A percentile compares a stretch with the other conserved stretches of the same genome.
These are phyloP conservation scores for Gentiana dahurica DNA, from an alignment of 257 asterid species.

Conservation along the genomic window DNA sequence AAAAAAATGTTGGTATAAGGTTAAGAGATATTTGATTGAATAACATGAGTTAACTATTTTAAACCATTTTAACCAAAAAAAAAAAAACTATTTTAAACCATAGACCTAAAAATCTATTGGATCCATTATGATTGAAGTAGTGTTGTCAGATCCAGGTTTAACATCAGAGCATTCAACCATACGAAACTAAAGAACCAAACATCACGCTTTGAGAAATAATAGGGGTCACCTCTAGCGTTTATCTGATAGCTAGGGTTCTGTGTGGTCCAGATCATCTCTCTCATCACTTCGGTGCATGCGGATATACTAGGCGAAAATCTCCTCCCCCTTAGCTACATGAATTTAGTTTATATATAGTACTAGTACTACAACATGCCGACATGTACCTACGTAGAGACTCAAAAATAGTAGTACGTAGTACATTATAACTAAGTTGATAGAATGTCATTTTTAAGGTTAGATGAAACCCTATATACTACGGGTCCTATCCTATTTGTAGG, in stretches of 20 bases:
- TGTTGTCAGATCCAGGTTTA: too few species aligned
- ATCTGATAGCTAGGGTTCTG: not conserved
- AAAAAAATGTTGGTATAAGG: too few species aligned
- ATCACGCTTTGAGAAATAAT: not conserved
- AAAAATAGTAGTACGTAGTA: not conserved
- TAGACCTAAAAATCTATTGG: too few species aligned
- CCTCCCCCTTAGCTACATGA: slow-evolving; percentile 4
- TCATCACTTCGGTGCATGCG: too few species aligned
- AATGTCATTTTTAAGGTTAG: slow-evolving; percentile 86
- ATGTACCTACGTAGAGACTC: slow-evolving; percentile 31
- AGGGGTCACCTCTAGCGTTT: not conserved
- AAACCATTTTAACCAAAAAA: too few species aligned
- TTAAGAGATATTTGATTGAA: too few species aligned
- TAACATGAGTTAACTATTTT: too few species aligned
- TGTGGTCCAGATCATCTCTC: not conserved
- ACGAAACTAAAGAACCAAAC: not conserved
- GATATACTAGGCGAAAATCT: too few species aligned
- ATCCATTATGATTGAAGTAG: too few species aligned
- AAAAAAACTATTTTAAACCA: too few species aligned
- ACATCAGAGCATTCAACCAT: not conserved
- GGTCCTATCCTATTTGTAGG: slow-evolving; percentile 26
- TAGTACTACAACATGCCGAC: slow-evolving; percentile 4
- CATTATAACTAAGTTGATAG: slow-evolving; percentile 38
- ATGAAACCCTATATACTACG: slow-evolving; percentile 32
- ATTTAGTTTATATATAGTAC: slow-evolving; percentile 35